phyloP scores from a whole-genome alignment of 352 stramenopile species.

The Nothophytophthora sp. region DNA sequence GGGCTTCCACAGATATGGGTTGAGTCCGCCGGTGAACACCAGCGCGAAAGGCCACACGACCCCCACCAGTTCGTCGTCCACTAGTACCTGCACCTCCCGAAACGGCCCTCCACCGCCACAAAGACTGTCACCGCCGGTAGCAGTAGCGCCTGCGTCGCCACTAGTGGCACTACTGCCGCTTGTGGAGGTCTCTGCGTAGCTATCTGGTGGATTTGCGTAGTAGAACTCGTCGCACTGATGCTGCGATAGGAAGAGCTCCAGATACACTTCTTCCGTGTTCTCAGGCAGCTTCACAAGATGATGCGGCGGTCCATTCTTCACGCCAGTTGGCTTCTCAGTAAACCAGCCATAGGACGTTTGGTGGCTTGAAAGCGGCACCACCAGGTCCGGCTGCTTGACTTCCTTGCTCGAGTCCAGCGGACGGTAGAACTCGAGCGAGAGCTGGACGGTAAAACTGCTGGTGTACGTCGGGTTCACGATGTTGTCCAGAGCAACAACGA shows the following conservation, averaged over 20 bases:
- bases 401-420: slow-evolving; percentile 20
- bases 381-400: slow-evolving; percentile 31
- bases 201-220: slow-evolving; percentile 61
- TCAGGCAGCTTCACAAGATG: slow-evolving; percentile 46
- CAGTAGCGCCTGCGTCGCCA: too few species aligned
- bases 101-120: slow-evolving; percentile 45
- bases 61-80: slow-evolving; percentile 63
- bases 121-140: neutral
- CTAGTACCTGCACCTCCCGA: slow-evolving; percentile 67
- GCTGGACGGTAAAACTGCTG: slow-evolving; percentile 58
- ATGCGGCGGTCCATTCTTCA: slow-evolving; percentile 27
- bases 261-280: slow-evolving; percentile 68
- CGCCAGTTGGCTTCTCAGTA: slow-evolving; percentile 45
- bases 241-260: slow-evolving; percentile 72
- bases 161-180: slow-evolving; percentile 27
- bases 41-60: slow-evolving; percentile 75
- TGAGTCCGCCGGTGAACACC: slow-evolving; percentile 77
- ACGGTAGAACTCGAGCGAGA: slow-evolving; percentile 61
- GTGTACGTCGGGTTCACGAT: slow-evolving; percentile 63
- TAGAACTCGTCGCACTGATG: slow-evolving; percentile 82
- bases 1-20: slow-evolving; percentile 77
- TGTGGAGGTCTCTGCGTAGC: slow-evolving; percentile 19
- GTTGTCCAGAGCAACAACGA: slow-evolving; percentile 67
- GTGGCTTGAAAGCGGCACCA: slow-evolving; percentile 50
- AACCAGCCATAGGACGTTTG: slow-evolving; percentile 65